Percentiles rank a stretch among this genome's conserved stretches.
phyloP scores from a whole-genome alignment of 148 eudicot species.

The Rhododendron kiyosumense region DNA sequence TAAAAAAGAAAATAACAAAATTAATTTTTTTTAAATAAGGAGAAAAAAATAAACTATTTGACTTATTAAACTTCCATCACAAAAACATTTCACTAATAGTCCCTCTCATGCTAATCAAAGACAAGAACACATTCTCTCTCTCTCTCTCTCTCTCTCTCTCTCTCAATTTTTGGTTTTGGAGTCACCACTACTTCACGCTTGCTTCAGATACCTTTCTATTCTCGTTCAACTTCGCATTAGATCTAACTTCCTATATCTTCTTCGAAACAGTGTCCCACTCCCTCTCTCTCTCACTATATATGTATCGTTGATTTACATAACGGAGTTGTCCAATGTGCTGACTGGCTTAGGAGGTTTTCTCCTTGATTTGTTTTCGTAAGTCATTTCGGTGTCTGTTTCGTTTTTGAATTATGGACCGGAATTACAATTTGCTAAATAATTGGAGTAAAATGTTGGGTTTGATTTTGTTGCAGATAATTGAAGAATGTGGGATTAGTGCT shows the following conservation, averaged over 20 bases:
- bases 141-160: not conserved
- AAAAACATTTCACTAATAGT: not conserved
- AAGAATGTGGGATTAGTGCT: conserved; percentile 8
- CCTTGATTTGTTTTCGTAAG: not conserved
- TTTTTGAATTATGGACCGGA: not conserved
- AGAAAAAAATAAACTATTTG: not conserved
- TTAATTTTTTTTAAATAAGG: too few relatives aligned
- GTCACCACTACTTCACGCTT: conserved; percentile 20
- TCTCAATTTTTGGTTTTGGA: not conserved
- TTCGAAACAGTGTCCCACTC: not conserved
- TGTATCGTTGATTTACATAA: not conserved
- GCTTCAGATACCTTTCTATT: conserved; percentile 9
- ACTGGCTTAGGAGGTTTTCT: not conserved
- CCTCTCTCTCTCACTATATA: not conserved
- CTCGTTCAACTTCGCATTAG: conserved; percentile 1
- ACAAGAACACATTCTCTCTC: not conserved
- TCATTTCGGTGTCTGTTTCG: not conserved
- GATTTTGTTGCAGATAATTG: conserved; percentile 3
- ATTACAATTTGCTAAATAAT: not conserved
- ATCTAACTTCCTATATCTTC: not conserved
- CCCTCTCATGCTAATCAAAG: not conserved
- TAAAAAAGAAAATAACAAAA: too few relatives aligned
- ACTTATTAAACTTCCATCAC: not conserved
- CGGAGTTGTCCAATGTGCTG: not conserved
- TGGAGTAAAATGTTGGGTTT: not conserved